Evolutionary conservation across 2,329 filamentous ascomycete species (phyloP).

Genomic region (Arachnomyces sp.): DNA sequence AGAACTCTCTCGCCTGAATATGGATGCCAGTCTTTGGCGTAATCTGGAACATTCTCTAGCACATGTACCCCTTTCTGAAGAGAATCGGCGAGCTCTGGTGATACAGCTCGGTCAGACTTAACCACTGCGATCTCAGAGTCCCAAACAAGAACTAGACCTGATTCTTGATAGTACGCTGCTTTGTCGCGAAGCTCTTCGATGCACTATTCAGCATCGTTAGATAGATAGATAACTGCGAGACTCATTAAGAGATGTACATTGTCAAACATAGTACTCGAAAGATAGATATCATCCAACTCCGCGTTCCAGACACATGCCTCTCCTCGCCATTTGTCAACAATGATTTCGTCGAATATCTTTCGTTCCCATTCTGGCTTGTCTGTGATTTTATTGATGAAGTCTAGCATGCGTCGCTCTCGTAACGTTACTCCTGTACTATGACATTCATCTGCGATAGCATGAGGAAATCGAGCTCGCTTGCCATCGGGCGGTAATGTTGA

Average conservation of each 20-base stretch:
- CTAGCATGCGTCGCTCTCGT: conserved; percentile 33
- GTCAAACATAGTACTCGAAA: not conserved
- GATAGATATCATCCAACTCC: no score
- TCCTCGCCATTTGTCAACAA: not conserved
- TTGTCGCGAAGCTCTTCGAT: conserved; percentile 46
- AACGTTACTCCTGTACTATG: no score
- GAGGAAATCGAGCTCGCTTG: no score
- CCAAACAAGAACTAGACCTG: conserved; percentile 37
- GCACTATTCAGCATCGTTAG: conserved; percentile 29
- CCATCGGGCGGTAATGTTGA: no score
- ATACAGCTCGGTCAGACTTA: conserved; percentile 47
- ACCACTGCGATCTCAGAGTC: conserved; percentile 41
- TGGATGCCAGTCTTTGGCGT: conserved; percentile 54
- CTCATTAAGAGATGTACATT: conserved; percentile 9
- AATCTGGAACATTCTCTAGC: conserved; percentile 46
- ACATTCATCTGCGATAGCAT: no score
- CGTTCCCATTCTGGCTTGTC: conserved; percentile 34
- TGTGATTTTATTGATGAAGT: conserved; percentile 33
- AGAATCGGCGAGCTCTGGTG: conserved; percentile 14
- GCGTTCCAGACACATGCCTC: no score
- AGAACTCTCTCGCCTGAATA: conserved; percentile 48
- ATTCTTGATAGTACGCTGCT: conserved; percentile 37
- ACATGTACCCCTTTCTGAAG: conserved; percentile 34
- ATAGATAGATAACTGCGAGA: no score
- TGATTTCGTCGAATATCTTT: no score